A percentile compares a stretch with the other conserved stretches of the same genome.
phyloP scores from a whole-genome alignment of 768 basidiomycete genomes.

The Suillus bovinus region DNA sequence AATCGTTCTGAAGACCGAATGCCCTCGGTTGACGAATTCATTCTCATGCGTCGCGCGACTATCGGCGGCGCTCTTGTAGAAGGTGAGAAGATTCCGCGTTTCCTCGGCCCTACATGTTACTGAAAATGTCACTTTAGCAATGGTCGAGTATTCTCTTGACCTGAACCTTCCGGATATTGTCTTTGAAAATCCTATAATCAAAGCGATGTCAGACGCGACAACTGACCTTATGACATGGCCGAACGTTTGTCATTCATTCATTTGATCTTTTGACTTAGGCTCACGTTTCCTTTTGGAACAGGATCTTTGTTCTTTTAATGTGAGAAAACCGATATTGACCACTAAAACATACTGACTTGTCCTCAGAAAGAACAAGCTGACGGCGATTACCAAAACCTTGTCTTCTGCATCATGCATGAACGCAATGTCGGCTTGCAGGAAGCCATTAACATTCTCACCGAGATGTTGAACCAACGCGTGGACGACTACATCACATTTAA shows the following conservation, averaged over 20 bases:
- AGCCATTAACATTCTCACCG: slow-evolving; percentile 38
- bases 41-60: slow-evolving; percentile 37
- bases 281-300: slow-evolving; percentile 19
- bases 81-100: slow-evolving; percentile 24
- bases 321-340: slow-evolving; percentile 21
- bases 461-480: slow-evolving; percentile 37
- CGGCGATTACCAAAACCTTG: slow-evolving; percentile 41
- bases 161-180: slow-evolving; percentile 38
- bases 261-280: slow-evolving; percentile 8
- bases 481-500: slow-evolving; percentile 35
- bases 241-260: slow-evolving; percentile 29
- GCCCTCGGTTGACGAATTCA: slow-evolving; percentile 39
- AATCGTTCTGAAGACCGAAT: slow-evolving; percentile 38
- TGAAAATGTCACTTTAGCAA: slow-evolving; percentile 24
- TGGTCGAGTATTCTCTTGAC: slow-evolving; percentile 39
- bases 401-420: slow-evolving; percentile 41
- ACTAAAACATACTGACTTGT: slow-evolving; percentile 9
- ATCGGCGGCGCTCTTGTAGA: slow-evolving; percentile 41
- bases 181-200: slow-evolving; percentile 34
- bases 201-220: slow-evolving; percentile 41
- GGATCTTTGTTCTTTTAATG: slow-evolving; percentile 32
- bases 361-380: slow-evolving; percentile 41
- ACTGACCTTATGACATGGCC: slow-evolving; percentile 44
- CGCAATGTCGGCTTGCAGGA: slow-evolving; percentile 32
- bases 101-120: background rate